Base-by-base conservation (phyloP, 768 basidiomycete genomes). In the Lanmaoa pseudosensibilis region DNA sequence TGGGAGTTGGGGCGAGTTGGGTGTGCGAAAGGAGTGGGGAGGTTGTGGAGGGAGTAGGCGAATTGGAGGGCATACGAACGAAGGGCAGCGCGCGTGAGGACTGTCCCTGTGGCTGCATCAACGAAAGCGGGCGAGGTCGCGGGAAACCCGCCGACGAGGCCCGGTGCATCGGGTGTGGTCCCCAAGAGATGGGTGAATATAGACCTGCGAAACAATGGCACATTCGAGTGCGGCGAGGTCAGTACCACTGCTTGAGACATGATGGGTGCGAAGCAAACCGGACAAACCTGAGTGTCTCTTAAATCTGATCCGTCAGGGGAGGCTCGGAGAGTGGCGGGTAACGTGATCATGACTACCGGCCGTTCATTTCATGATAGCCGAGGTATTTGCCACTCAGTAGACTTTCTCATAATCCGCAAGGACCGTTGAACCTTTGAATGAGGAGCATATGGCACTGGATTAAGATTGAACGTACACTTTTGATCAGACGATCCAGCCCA, bases 51-150 rank as follows among this genome's bases (percentile, higher is more conserved):
- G 0, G 87, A 88, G 56, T 78, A 73, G 0, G 75, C 88, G 9
- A 92, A 73, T 32, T 79, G 74, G 16, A 90, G 77, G 2, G 85
- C 76, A 18, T 84, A 73, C 5, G 77, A 70, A 37, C 78, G 78
- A 21, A 87, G 70, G 44, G 84, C 77, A 0, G 67, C 77, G 11
- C 90, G 82, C 1, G 86, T 77, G 45, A 92, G 61, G 5, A 76
- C 75, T 0, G 77, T 74, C 4, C 82, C 86, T 0, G 87, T 80
- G 2, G 73, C 68, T 0, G 85, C 86, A 60, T 92, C 89, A 49
- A 92, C 76, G 67, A 84, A 89, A 2, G 87, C 88, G 10, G 79
- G 78, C 4, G 72, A 56, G 3, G 72, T 61, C 2, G 67, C 79
- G 2, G 77, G 77, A 60, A 75, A 80, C 13, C 73, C 71, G 32